Evolutionary conservation across 345 rosid genomes (phyloP), one percentile per base, ranked within the genome.

Genomic region (Lumnitzera racemosa): DNA sequence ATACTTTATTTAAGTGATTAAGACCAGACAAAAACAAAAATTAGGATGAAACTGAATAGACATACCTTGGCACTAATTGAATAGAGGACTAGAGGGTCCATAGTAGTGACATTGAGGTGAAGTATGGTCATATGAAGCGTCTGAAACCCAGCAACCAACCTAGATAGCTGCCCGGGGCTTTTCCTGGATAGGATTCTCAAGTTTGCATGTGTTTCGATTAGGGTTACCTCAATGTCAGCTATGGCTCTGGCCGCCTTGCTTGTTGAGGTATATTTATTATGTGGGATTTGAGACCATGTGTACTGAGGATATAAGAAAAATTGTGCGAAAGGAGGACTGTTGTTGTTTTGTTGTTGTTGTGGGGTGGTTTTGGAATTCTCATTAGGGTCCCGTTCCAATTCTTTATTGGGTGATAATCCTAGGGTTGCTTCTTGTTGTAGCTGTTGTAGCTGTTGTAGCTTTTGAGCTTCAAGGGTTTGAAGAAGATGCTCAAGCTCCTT

Each of bases 201-300:
- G 72, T 72, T 91, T 59, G 98, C 98, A 68, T 86, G 96, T 5
- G 90, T 86, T 80, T 88, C 96, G 24, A 88, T 80, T 59, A 91
- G 63, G 29, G 87, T 91, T 29, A 81, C 98, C 77, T 91, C 96
- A 9, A 91, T 67, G 67, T 86, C 96, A 20, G 90, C 95, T 36
- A 73, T 64, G n/a, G 82, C 67, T 10, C 72, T 64, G n/a, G 82
- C 67, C 8, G 66, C 81, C 63, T 70, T 74, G n/a, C 71, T 72
- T 58, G 66, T 74, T 56, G 82, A 75, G 55, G 82, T 63, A 49
- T 66, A 76, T 52, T 83, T 79, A 58, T 83, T 79, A 58, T 50
- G 72, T 17, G 83, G 80, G 49, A 64, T 49, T 67, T 84, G 89
- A 70, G 74, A 80, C 66, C 89, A 74, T 29, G 69, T 77, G 78